Conservation (phyloP, 75 land plant genomes). For the Gnetum montanum region DNA sequence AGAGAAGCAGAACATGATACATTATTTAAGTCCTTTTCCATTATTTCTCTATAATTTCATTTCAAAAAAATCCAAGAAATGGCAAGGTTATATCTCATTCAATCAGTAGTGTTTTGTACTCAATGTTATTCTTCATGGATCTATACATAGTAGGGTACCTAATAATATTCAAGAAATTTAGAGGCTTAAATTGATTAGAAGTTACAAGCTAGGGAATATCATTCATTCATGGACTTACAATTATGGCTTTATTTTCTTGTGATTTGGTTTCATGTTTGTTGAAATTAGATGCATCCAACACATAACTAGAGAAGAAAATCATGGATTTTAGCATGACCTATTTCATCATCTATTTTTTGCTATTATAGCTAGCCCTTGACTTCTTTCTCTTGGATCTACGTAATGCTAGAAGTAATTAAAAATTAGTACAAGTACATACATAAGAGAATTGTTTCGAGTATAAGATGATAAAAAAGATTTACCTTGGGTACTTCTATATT, state of each 20-base stretch:
- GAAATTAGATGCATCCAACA: conserved; percentile 28
- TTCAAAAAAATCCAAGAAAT: no score
- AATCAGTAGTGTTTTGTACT: background rate
- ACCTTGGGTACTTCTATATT: no score
- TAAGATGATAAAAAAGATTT: no score
- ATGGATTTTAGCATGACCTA: conserved; percentile 33
- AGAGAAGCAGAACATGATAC: no score
- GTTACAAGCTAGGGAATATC: conserved; percentile 34
- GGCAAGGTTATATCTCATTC: no score
- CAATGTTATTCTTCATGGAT: background rate
- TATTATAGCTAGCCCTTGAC: no score
- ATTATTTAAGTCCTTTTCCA: no score
- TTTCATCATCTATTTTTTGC: conserved; percentile 17
- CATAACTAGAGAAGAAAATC: conserved; percentile 15
- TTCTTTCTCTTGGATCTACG: no score
- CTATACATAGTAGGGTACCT: conserved; percentile 4
- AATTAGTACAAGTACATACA: no score
- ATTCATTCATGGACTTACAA: conserved; percentile 18
- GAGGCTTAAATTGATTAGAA: conserved; percentile 12
- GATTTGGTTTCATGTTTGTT: conserved; percentile 7
- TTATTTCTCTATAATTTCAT: no score
- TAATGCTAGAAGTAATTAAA: no score
- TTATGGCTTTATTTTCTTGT: conserved; percentile 9
- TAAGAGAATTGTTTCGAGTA: no score
- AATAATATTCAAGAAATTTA: background rate